Conservation (phyloP, 495 filamentous ascomycete genomes). For the Podospora fimiseda region DNA sequence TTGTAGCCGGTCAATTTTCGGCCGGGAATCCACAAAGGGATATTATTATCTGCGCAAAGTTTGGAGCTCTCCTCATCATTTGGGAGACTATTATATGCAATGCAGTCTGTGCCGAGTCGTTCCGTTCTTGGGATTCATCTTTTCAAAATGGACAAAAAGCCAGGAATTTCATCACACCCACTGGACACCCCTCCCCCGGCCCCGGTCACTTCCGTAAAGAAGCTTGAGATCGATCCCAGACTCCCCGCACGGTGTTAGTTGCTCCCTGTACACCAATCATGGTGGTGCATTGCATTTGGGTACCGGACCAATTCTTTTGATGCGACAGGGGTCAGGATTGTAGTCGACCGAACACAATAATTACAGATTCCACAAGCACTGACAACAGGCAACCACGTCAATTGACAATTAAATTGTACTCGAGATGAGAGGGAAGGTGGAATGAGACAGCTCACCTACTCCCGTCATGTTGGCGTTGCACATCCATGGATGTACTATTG, state of each 20-base stretch:
- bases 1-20: background rate
- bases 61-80: no score
- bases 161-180: background rate
- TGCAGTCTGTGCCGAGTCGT: no score
- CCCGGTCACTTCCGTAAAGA: no score
- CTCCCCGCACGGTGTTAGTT: background rate
- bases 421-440: background rate
- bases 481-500: no score
- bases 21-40: background rate
- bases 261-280: background rate
- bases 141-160: background rate
- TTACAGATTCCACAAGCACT: background rate
- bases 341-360: no score
- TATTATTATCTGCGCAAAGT: background rate
- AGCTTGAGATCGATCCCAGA: no score
- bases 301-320: background rate
- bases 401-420: background rate
- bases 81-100: no score
- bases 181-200: no score
- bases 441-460: background rate
- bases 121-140: no score
- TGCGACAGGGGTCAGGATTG: background rate
- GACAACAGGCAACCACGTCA: background rate
- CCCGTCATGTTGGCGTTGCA: no score
- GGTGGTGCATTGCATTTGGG: background rate